A percentile compares a stretch with the other conserved stretches of the same genome.
Conservation (phyloP, 2,329 filamentous ascomycete genomes). For the Scedosporium dehoogii region DNA sequence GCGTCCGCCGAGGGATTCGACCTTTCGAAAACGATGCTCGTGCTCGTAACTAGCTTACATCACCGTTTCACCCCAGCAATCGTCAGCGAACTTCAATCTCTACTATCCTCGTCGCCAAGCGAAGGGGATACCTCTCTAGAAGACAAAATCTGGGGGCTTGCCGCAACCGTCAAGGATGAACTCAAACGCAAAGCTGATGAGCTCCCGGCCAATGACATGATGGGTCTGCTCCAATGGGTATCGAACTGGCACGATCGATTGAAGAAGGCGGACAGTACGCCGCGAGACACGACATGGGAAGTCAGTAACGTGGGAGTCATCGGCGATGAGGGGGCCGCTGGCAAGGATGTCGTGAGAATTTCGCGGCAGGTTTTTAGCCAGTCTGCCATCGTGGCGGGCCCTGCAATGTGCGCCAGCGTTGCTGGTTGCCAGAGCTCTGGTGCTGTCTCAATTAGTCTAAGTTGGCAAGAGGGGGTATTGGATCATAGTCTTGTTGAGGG, state of each 20-base stretch:
- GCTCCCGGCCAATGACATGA: conserved; percentile 32
- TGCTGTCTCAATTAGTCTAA: conserved; percentile 29
- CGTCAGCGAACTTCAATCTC: conserved; percentile 12
- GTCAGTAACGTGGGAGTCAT: conserved; percentile 42
- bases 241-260: conserved; percentile 33
- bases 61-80: conserved; percentile 19
- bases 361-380: conserved; percentile 40
- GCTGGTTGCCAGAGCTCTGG: conserved; percentile 30
- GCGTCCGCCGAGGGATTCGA: conserved; percentile 12
- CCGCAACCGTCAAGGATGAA: conserved; percentile 22
- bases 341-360: conserved; percentile 21
- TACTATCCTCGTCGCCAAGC: neutral
- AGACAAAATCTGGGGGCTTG: conserved; percentile 30
- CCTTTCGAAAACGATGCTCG: conserved; percentile 23
- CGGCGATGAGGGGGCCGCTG: neutral
- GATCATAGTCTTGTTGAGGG: conserved; percentile 25
- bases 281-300: conserved; percentile 35
- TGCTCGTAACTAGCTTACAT: conserved; percentile 26
- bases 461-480: conserved; percentile 37
- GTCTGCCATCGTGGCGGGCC: conserved; percentile 30
- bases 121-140: neutral
- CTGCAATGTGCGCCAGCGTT: conserved; percentile 34
- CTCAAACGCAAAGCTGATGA: conserved; percentile 22
- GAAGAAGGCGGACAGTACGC: conserved; percentile 28
- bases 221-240: conserved; percentile 31